Evolutionary conservation across 768 basidiomycete genomes (phyloP), one percentile per base, ranked within the genome.

Genomic region (Pisolithus sp.): DNA sequence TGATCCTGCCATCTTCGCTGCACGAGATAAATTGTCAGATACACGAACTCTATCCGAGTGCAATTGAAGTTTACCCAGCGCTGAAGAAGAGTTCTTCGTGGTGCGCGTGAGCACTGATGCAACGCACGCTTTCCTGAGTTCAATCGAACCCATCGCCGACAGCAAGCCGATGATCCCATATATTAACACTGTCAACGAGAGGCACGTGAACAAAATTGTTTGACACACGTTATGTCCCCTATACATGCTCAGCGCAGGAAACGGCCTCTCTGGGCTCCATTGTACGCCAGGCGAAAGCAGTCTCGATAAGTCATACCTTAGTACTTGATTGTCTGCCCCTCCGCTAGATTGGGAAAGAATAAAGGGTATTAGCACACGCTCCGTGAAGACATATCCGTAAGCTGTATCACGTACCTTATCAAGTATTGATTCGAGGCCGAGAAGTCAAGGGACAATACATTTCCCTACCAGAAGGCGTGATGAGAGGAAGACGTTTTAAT

Each of bases 1-100:
- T 60, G 51, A 90, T 75, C 48, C 73, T 74, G 0, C 88, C 89
- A 59, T 89, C 85, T 61, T 89, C 85, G 56, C 88, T 89, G 57
- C 24, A 17, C 12, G 36, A 20, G 31, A 47, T 54, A 55, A 56
- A 54, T 42, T 48, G 48, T 36, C 52, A 57, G 51, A 60, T 51
- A 52, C 40, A 42, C 41, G 48, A 55, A 50, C 43, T 36, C 56
- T 49, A 39, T 48, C 8, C 8, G 17, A 17, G 13, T 21, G 4
- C 3, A 31, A 18, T 20, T 18, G 9, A 18, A 53, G 23, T 50
- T 50, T 60, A 82, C 87, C 85, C 80, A n/a, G 78, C 85, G 55
- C 79, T 86, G 53, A 90, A 59, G 55, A 85, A 82, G 1, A 88
- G 53, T 21, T 86, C 81, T 24, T 90, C 87, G 39, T 81, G 75